These are phyloP conservation scores for Apiospora rasikravindrae DNA, from an alignment of 2,329 filamentous ascomycete species.

Conservation along the genomic window DNA sequence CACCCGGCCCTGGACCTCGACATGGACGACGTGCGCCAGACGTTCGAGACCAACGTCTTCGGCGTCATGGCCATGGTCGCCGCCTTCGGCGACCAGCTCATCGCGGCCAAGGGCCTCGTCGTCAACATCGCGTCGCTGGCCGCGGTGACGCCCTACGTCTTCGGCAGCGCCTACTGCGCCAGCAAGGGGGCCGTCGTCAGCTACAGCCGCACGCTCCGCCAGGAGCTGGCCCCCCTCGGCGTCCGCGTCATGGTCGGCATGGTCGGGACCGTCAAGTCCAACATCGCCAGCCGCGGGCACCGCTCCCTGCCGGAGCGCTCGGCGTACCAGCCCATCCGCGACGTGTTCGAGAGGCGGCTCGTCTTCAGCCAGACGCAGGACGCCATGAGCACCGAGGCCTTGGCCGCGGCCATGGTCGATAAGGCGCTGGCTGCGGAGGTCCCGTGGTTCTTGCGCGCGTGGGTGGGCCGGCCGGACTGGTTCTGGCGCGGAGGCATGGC, in stretches of 20 bases:
- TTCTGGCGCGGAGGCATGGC: constrained; percentile 47
- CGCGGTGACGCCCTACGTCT: constrained; percentile 56
- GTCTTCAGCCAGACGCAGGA: constrained; percentile 52
- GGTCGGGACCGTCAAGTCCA: constrained; percentile 58
- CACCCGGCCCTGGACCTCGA: constrained; percentile 55
- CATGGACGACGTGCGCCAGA: constrained; percentile 54
- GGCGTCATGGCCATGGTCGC: constrained; percentile 58
- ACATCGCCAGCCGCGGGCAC: constrained; percentile 50
- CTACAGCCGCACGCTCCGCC: constrained; percentile 58
- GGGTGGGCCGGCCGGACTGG: constrained; percentile 50
- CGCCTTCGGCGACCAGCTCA: constrained; percentile 52
- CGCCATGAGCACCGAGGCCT: constrained; percentile 51
- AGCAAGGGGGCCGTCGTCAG: constrained; percentile 59
- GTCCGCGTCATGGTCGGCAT: constrained; percentile 64
- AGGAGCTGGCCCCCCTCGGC: constrained; percentile 58
- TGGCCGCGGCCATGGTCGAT: constrained; percentile 48
- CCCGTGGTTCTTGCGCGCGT: constrained; percentile 39
- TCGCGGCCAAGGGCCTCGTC: constrained; percentile 53
- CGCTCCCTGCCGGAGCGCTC: constrained; percentile 51
- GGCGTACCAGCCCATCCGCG: constrained; percentile 51
- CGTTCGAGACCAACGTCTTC: constrained; percentile 61
- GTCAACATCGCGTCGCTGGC: constrained; percentile 60
- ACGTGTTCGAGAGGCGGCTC: constrained; percentile 52
- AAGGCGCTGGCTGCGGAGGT: constrained; percentile 46
- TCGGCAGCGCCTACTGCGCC: constrained; percentile 59